Base-by-base conservation (phyloP, 2,329 filamentous ascomycete species). In the Trematosphaeria pertusa region DNA sequence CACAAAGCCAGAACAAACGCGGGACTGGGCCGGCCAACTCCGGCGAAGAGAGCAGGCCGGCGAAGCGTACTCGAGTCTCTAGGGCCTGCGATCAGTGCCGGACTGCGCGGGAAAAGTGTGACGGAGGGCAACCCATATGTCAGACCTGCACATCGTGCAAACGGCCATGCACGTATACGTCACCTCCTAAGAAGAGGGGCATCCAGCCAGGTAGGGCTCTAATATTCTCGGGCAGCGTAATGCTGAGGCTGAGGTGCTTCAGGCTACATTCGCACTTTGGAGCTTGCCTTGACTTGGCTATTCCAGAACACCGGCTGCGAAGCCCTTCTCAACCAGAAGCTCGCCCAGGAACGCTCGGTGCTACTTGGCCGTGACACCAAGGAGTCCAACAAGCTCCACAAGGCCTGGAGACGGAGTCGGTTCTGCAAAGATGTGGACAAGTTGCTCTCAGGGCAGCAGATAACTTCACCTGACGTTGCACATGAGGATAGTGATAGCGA, bases 221-320 rank as follows among this genome's bases (percentile, higher is more conserved):
- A 15, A 19, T 31, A 17, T 39, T 17, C 11, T 17, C 14, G 15
- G 19, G 8, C 22, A 19, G 12, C 17, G 17, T 19, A n/a, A n/a
- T n/a, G n/a, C n/a, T n/a, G n/a, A 30, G 5, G 14, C 38, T 38
- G 20, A 39, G 8, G 18, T n/a, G 2, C 6, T 21, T 19, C 20
- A 48, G 88, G 89, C 12, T 91, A 91, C 62, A 86, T 92, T 43
- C 81, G 87, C 24, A 87, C 87, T 0, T 75, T 92, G 14, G 88
- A 92, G 68, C 70, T 88, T 33, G 81, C 86, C 8, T 77, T 88
- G 43, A 86, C 85, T 10, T 85, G 85, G 76, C 73, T 88, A 1
- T 86, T 89, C 50, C 79, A 83, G 43, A 79, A 84, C 26, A 78
- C 82, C 11, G 82, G 80, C 8, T 80, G 78, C 37, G 86, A 89